Evolutionary conservation across 2,329 filamentous ascomycete genomes (phyloP).

Genomic region (Colletotrichum costaricense): DNA sequence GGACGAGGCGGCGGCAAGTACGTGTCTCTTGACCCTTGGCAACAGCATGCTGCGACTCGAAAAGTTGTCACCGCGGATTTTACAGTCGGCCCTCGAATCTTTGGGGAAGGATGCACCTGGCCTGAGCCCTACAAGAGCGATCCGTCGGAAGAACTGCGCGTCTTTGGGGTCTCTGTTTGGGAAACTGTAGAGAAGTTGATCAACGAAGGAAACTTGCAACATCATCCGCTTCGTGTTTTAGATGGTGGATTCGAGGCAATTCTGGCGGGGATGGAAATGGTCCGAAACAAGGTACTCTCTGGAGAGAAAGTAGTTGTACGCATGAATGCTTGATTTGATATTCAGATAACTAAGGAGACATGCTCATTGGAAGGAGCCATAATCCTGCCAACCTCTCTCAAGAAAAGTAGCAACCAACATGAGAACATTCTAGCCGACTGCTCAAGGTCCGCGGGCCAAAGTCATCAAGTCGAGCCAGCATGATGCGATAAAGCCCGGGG

Average conservation of each 20-base stretch:
- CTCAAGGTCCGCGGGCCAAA: too few relatives aligned
- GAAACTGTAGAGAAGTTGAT: conserved; percentile 24
- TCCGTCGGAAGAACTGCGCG: conserved; percentile 16
- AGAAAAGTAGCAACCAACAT: too few relatives aligned
- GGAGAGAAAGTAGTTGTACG: not conserved
- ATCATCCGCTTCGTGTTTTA: conserved; percentile 28
- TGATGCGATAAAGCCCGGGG: too few relatives aligned
- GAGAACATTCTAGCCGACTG: too few relatives aligned
- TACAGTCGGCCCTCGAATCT: conserved; percentile 42
- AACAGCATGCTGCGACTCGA: not conserved
- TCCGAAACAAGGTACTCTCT: not conserved
- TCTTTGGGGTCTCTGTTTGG: conserved; percentile 25
- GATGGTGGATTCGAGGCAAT: not conserved
- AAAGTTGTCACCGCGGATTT: conserved; percentile 41
- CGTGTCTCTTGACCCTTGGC: conserved; percentile 25
- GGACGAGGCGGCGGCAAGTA: conserved; percentile 40
- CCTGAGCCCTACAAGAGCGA: conserved; percentile 37
- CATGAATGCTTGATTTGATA: not conserved
- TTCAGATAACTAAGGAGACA: too few relatives aligned
- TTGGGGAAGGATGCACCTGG: conserved; percentile 40
- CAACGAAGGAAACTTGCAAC: conserved; percentile 27
- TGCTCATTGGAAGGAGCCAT: too few relatives aligned
- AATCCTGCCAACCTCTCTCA: too few relatives aligned
- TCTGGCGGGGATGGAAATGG: not conserved
- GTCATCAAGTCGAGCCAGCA: too few relatives aligned